Evolutionary conservation across 768 basidiomycete species (phyloP), one percentile per base, ranked within the genome.

Genomic region (Suillus lakei): DNA sequence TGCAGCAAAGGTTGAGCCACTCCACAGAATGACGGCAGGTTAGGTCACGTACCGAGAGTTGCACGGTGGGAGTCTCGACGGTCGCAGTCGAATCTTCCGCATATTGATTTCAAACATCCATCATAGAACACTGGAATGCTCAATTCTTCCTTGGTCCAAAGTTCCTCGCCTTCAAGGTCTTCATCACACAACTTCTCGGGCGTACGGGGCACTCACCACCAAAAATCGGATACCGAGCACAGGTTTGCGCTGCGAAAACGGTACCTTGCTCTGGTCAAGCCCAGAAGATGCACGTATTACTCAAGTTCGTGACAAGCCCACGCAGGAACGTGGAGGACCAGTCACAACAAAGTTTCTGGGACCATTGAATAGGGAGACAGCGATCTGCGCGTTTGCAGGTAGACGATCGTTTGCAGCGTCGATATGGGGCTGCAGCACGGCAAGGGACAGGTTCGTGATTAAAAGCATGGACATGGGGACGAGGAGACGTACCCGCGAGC

Each of bases 191-290:
- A n/a, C n/a, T n/a, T n/a, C n/a, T n/a, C n/a, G n/a, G n/a, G n/a
- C n/a, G 80, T 96, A 99, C 2, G 98, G 98, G 2, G 96, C 96
- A n/a, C n/a, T n/a, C n/a, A n/a, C n/a, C n/a, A n/a, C n/a, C n/a
- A n/a, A n/a, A n/a, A n/a, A n/a, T n/a, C 98, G 90, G 56, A 92
- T 86, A 48, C 88, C 91, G 79, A 99, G 99, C 7, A 93, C 91
- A 7, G 93, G 90, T 79, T 96, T 97, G 71, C 98, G 87, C 82
- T 98, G 95, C 8, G 95, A 96, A 82, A 91, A 97, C 12, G 95
- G 93, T 4, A 87, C 82, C 81, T 98, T 98, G 85, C 91, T 93
- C 79, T 99, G 98, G 70, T 99, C 98, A 38, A 91, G 82, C 43
- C 95, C 95, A 23, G 83, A 83, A 0, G 95, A 87, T 0, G 97